A percentile compares a stretch with the other conserved stretches of the same genome.
These are phyloP conservation scores for Phytophthora sojae DNA, from an alignment of 352 stramenopile species.

Conservation along the genomic window DNA sequence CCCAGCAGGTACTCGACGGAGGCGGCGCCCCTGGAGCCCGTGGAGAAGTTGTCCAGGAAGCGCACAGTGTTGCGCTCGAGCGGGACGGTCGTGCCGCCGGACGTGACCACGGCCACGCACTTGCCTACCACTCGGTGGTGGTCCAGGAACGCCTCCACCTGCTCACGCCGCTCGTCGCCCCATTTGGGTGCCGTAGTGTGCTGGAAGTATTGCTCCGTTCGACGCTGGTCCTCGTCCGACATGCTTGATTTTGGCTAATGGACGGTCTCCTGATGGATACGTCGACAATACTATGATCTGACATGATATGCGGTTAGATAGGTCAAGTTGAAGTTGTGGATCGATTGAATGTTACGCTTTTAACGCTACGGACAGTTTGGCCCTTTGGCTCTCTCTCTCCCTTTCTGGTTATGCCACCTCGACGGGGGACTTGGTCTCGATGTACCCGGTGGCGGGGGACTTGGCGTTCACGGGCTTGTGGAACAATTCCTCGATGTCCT, in stretches of 20 bases:
- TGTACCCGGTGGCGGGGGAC: conserved; percentile 22
- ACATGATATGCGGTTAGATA: conserved; percentile 2
- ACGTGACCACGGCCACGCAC: conserved; percentile 94
- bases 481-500: conserved; percentile 37
- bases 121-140: conserved; percentile 71
- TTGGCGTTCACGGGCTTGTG: conserved; percentile 29
- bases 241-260: background rate
- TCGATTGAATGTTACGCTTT: no score
- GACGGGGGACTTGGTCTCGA: conserved; percentile 37
- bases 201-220: conserved; percentile 64
- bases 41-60: conserved; percentile 99
- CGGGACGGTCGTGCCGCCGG: conserved; percentile 95
- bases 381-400: no score
- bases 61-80: conserved; percentile 96
- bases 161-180: conserved; percentile 41
- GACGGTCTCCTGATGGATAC: background rate
- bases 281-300: background rate
- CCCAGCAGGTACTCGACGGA: conserved; percentile 92
- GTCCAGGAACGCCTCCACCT: conserved; percentile 69
- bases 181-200: conserved; percentile 52
- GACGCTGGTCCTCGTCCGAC: conserved; percentile 41
- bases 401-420: conserved; percentile 28
- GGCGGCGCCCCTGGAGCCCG: conserved; percentile 89
- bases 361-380: no score
- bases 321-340: conserved; percentile 10